These are phyloP conservation scores for Solanum rostratum DNA, from an alignment of 257 asterid genomes.

Conservation along the genomic window DNA sequence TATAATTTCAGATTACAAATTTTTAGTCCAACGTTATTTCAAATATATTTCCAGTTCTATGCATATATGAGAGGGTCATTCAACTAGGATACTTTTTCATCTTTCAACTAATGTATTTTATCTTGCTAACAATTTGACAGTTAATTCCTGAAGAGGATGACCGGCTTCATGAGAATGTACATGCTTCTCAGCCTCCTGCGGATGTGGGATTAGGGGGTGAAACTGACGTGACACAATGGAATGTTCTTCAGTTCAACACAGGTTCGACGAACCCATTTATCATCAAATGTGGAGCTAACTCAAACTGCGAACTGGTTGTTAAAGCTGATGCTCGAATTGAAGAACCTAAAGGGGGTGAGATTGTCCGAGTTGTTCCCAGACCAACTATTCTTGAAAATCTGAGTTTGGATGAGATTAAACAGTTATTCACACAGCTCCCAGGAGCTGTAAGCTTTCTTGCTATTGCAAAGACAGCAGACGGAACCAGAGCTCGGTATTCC, in stretches of 20 bases:
- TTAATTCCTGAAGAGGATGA: constrained; percentile 75
- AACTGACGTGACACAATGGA: constrained; percentile 96
- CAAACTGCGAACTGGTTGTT: constrained; percentile 74
- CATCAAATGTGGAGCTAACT: constrained; percentile 96
- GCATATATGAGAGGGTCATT: not conserved
- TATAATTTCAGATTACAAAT: not conserved
- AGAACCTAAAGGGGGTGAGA: constrained; percentile 95
- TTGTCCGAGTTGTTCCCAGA: constrained; percentile 74
- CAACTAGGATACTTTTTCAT: not conserved
- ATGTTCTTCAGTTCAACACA: constrained; percentile 88
- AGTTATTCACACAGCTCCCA: constrained; percentile 59
- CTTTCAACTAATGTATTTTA: not conserved
- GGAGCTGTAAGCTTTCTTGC: constrained; percentile 87
- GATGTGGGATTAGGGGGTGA: constrained; percentile 37
- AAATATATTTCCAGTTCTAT: not conserved
- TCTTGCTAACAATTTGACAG: constrained; percentile 25
- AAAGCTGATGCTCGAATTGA: constrained; percentile 85
- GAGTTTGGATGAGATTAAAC: constrained; percentile 77
- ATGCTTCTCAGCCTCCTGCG: constrained; percentile 24
- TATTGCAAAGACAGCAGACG: constrained; percentile 89
- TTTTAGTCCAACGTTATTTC: not conserved
- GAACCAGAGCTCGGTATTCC: constrained; percentile 96
- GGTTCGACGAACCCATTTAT: constrained; percentile 89
- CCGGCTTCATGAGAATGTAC: constrained; percentile 26
- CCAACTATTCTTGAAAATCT: constrained; percentile 62